These are phyloP conservation scores for Tetrahymena borealis DNA, from an alignment of 73 alveolate species.

Conservation along the genomic window DNA sequence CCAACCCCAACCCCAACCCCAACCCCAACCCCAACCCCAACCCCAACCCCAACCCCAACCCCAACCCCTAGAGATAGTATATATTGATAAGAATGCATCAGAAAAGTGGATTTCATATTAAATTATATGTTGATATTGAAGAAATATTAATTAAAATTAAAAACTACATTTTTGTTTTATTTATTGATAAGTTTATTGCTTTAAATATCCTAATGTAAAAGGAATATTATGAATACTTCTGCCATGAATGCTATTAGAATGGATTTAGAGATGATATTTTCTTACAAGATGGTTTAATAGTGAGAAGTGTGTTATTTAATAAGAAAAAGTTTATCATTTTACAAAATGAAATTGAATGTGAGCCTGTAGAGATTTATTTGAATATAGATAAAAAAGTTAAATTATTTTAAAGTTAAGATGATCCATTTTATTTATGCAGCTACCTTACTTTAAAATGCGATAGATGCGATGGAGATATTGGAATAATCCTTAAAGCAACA, in stretches of 20 bases:
- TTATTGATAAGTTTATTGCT: not conserved
- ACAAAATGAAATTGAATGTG: not conserved
- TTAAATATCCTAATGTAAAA: not conserved
- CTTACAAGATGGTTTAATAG: not conserved
- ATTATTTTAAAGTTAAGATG: not conserved
- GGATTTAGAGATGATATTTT: not conserved
- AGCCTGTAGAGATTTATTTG: not conserved
- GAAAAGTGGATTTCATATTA: not conserved
- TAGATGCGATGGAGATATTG: not conserved
- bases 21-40: not conserved
- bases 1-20: not conserved
- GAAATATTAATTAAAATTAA: not conserved
- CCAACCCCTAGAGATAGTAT: not conserved
- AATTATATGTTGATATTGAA: not conserved
- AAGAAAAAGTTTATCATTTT: not conserved
- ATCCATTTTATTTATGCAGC: not conserved
- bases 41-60: not conserved
- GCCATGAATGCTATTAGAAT: not conserved
- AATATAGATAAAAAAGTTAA: not conserved
- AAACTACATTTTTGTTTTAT: too few species aligned
- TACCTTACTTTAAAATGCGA: not conserved
- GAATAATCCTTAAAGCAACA: not conserved
- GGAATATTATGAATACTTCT: not conserved
- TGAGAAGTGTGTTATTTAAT: not conserved
- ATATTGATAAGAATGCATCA: too few species aligned